Conservation (phyloP, 495 filamentous ascomycete species). For the Chaetomium tenue region DNA sequence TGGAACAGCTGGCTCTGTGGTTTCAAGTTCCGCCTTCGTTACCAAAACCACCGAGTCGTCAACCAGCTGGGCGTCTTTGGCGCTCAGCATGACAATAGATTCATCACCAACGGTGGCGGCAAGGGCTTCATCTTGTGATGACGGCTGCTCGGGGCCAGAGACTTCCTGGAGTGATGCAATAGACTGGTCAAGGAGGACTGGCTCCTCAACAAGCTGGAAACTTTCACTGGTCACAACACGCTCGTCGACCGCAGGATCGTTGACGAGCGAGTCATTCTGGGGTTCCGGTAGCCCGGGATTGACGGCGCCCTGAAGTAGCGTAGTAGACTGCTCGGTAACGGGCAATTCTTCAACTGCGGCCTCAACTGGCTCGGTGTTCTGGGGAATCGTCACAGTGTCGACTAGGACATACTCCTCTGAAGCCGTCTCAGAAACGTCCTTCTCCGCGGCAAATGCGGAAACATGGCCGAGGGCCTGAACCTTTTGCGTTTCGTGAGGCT, state of each 20-base stretch:
- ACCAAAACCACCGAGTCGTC: background rate
- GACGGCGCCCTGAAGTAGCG: constrained; percentile 11
- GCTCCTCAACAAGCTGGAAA: constrained; percentile 21
- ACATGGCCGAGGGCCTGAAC: background rate
- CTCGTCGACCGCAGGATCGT: background rate
- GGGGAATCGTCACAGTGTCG: constrained; percentile 18
- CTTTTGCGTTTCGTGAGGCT: background rate
- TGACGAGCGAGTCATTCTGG: background rate
- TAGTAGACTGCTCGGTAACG: background rate
- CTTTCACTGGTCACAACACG: background rate
- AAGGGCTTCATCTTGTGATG: constrained; percentile 9
- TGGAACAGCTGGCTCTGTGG: background rate
- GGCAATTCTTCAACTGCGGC: constrained; percentile 18
- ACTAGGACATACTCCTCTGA: constrained; percentile 32
- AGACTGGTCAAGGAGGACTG: constrained; percentile 22
- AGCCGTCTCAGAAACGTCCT: constrained; percentile 12
- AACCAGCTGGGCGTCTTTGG: constrained; percentile 8
- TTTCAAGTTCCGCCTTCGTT: background rate
- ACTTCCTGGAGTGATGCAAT: constrained; percentile 19
- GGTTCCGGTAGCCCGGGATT: constrained; percentile 6
- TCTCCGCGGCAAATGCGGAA: background rate
- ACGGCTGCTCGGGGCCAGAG: constrained; percentile 15
- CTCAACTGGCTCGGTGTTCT: constrained; percentile 16
- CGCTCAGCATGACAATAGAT: constrained; percentile 6
- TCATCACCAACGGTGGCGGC: background rate